These are phyloP conservation scores for Taiozyma sp. DNA, from an alignment of 1,139 yeast genomes.

Conservation along the genomic window DNA sequence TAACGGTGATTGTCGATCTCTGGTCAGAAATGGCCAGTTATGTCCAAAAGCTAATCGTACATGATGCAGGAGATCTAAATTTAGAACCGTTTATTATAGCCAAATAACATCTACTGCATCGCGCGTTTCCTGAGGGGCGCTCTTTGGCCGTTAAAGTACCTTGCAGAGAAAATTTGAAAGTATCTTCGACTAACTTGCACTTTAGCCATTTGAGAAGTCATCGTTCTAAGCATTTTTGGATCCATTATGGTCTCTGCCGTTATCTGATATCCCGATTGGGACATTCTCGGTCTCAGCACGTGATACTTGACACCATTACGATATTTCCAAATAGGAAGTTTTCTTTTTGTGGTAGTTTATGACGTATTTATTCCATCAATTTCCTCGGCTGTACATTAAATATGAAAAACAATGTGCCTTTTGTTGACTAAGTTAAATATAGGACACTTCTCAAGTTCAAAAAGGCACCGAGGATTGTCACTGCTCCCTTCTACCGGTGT, in stretches of 20 bases:
- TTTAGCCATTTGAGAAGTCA: neutral
- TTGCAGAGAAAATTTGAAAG: neutral
- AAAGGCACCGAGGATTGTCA: neutral
- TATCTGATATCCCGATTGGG: neutral
- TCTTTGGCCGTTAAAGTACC: neutral
- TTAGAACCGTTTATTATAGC: neutral
- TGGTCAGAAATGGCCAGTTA: too few species aligned
- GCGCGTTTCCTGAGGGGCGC: neutral
- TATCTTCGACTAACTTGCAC: neutral
- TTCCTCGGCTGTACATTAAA: neutral
- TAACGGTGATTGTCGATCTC: neutral
- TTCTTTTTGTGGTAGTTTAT: neutral
- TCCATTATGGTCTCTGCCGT: neutral
- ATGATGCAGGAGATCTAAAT: neutral
- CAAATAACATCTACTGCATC: neutral
- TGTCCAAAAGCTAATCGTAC: neutral
- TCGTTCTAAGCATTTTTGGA: neutral
- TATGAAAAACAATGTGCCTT: neutral
- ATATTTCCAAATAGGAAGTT: neutral
- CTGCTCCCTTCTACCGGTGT: neutral
- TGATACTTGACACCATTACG: neutral
- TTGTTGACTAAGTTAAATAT: neutral
- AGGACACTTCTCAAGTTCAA: neutral
- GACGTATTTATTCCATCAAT: neutral
- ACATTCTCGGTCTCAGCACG: neutral